Conservation (phyloP, 176 grass and related monocot species). For the Microstegium vimineum region DNA sequence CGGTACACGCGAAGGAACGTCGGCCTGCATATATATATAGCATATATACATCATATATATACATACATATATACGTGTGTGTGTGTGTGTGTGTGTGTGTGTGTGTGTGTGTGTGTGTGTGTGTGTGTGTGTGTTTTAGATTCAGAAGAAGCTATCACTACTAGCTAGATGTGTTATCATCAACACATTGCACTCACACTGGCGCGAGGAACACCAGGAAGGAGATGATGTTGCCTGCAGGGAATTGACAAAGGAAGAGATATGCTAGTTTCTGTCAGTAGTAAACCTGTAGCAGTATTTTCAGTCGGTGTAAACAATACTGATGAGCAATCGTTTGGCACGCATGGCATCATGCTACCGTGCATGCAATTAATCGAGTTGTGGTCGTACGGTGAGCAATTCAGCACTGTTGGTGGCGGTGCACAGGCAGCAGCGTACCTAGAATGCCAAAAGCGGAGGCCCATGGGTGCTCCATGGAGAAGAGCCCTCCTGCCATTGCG, state of each 20-base stretch:
- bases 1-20: slow-evolving; percentile 63
- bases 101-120: no score
- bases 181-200: slow-evolving; percentile 29
- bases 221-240: slow-evolving; percentile 79
- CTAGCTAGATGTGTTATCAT: no score
- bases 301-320: background rate
- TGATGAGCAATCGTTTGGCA: background rate
- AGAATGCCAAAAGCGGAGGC: slow-evolving; percentile 73
- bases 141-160: background rate
- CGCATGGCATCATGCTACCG: background rate
- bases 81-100: no score
- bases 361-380: background rate
- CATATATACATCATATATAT: background rate
- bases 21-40: slow-evolving; percentile 28
- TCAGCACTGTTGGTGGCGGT: background rate
- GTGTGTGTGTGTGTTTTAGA: no score
- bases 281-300: background rate
- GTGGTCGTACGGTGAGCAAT: background rate
- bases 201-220: slow-evolving; percentile 89
- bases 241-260: background rate
- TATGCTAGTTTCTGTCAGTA: background rate
- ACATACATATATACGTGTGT: no score
- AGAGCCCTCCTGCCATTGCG: slow-evolving; percentile 44
- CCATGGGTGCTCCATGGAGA: slow-evolving; percentile 63
- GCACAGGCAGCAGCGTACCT: slow-evolving; percentile 30